Evolutionary conservation across 305 asterid species (phyloP).

Genomic region (Solanum hybrid): DNA sequence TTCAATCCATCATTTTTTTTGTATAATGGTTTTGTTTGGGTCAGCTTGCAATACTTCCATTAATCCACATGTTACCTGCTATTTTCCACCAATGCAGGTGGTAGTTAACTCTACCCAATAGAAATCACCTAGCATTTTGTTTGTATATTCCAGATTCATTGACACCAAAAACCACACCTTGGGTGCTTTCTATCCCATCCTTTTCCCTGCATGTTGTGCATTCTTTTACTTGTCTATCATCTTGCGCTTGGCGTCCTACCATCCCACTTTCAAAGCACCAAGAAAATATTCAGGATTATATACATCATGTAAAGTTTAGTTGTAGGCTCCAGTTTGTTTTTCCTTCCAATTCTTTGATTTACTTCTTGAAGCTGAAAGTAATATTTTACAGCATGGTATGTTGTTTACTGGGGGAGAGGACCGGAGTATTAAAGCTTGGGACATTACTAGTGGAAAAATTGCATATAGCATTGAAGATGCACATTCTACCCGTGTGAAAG

Average conservation of each 20-base stretch:
- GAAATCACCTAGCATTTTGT: background rate
- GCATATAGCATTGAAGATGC: conserved; percentile 69
- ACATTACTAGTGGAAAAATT: conserved; percentile 54
- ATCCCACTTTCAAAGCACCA: background rate
- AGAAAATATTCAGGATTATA: background rate
- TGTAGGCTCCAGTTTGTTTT: background rate
- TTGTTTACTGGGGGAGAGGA: conserved; percentile 93
- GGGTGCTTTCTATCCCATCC: background rate
- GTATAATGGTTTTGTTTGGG: background rate
- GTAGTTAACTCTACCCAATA: background rate
- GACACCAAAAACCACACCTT: background rate
- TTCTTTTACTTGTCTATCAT: background rate
- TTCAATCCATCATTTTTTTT: background rate
- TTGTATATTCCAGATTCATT: background rate
- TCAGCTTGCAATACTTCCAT: background rate
- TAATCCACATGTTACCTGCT: background rate
- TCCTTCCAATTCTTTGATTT: background rate
- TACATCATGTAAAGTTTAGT: background rate
- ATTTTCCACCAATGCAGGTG: background rate
- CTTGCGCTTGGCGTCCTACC: background rate
- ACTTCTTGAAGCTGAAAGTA: background rate
- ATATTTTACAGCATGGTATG: conserved; percentile 46
- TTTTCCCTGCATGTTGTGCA: background rate
- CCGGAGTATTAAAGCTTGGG: conserved; percentile 72
- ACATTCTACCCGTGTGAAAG: conserved; percentile 77